These are phyloP conservation scores for Trichothecium sympodiale DNA, from an alignment of 2,329 filamentous ascomycete species.

Conservation along the genomic window DNA sequence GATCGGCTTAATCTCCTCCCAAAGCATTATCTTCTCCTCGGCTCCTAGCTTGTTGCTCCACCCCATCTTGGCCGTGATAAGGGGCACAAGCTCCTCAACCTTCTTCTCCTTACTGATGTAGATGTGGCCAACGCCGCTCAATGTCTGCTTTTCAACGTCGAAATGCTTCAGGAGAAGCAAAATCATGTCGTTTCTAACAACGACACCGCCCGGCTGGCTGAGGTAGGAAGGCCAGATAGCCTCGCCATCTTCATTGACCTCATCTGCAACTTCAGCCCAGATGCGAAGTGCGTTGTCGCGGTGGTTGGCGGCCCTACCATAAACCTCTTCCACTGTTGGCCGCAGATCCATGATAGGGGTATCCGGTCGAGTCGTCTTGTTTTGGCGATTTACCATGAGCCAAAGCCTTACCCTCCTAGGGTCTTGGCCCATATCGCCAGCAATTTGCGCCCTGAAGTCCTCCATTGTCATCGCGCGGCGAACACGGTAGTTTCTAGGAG, in stretches of 20 bases:
- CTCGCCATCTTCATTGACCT: slow-evolving; percentile 55
- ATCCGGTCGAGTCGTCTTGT: slow-evolving; percentile 90
- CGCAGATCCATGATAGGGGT: slow-evolving; percentile 69
- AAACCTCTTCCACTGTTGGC: slow-evolving; percentile 66
- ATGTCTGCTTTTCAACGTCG: slow-evolving; percentile 61
- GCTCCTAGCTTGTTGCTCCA: slow-evolving; percentile 67
- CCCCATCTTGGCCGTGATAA: slow-evolving; percentile 72
- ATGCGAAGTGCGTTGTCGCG: slow-evolving; percentile 66
- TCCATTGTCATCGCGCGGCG: slow-evolving; percentile 64
- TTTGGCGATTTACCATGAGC: slow-evolving; percentile 98
- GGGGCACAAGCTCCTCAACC: slow-evolving; percentile 69
- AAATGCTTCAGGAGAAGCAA: slow-evolving; percentile 91
- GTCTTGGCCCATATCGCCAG: slow-evolving; percentile 56
- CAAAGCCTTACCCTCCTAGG: slow-evolving; percentile 68
- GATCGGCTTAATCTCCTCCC: slow-evolving; percentile 94
- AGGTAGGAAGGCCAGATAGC: slow-evolving; percentile 60
- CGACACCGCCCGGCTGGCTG: slow-evolving; percentile 42
- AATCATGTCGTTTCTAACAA: slow-evolving; percentile 53
- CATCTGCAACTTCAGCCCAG: slow-evolving; percentile 73
- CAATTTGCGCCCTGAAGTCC: slow-evolving; percentile 63
- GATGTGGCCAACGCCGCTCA: slow-evolving; percentile 69
- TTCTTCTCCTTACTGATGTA: slow-evolving; percentile 84
- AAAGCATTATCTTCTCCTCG: slow-evolving; percentile 57
- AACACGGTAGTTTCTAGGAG: slow-evolving; percentile 61
- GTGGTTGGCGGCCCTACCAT: slow-evolving; percentile 39